Evolutionary conservation across 345 rosid species (phyloP), one percentile per base, ranked within the genome.

Genomic region (Lepidium sativum): DNA sequence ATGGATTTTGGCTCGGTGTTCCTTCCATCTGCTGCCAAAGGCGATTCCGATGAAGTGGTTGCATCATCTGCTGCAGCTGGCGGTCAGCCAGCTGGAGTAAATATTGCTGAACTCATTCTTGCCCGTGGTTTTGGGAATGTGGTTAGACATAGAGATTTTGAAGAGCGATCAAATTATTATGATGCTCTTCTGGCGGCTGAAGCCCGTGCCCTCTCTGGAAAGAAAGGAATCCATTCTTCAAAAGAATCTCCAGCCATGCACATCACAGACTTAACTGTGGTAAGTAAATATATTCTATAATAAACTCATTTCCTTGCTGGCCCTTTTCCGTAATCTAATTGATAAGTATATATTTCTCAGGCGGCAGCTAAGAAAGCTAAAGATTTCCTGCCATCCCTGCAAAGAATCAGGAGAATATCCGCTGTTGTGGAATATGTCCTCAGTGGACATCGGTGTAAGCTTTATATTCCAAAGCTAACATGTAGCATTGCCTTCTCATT

Each of bases 1-100:
- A 88, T 95, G 91, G 97, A 91, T 69, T 94, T 94, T 74, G 99
- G 99, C 38, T 88, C 99, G 9, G 82, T 94, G 56, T 90, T 94
- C 75, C 82, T 86, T 39, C 41, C 55, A 39, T 83, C 99, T 69
- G 70, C 92, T 45, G 56, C 65, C 58, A 88, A 87, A 73, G 87
- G 78, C 8, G 97, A 86, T 33, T 77, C 79, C 15, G 85, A 80
- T 15, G 95, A 78, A 69, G 71, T 64, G 45, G 71, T 80, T 64
- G 49, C 86, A 29, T 39, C 85, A 40, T 57, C 82, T 25, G 54
- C 77, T 55, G 55, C 82, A 60, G 53, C 82, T 38, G 72, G 73
- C 17, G 60, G 65, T 21, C 89, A 80, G 50, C 91, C 77, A 6
- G 72, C 76, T 67, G 97, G 98, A 61, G 27, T 77, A 44, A 94